Base-by-base conservation (phyloP, 179 eudicot genomes). In the Carnegiea gigantea region DNA sequence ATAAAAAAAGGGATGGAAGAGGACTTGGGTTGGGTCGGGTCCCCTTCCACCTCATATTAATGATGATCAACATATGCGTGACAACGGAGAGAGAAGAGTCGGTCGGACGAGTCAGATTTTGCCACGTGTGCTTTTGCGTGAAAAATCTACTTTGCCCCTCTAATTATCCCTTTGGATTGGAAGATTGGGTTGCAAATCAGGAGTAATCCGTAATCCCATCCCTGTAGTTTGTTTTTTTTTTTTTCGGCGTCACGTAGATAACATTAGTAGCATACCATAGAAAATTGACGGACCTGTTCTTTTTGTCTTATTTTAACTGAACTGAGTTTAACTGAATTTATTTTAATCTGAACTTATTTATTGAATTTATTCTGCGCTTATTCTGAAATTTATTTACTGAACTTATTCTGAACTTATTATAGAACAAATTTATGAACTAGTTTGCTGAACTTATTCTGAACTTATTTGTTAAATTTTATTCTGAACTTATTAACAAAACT, bases 21-120 rank as follows among this genome's bases (percentile, higher is more conserved):
- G 20, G 38, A 24, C 38, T 21, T 24, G 68, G 68, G 18, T 26
- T 9, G 68, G 68, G 28, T 62, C 44, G 36, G 38, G 72, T 36
- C 72, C 72, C 38, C 40, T 67, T 5, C 38, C 72, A 67, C 40
- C 72, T 67, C 26, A 67, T 67, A 28, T 67, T 38, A 67, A 67
- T 67, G 72, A 67, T 67, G 72, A 67, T 67, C 20, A 28, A 67
- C 72, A 67, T 67, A 67, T 67, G 72, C 72, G 72, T 28, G 72
- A 67, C 72, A 67, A 67, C 72, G 72, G 72, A 13, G 72, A 67
- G 18, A 26, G 18, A 28, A 6, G 26, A 14, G 36, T 67, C 72
- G 72, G 72, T 67, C 72, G 40, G 38, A 26, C 72, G 38, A 28
- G 40, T 67, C 40, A 30, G 28, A 67, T 67, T 13, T 28, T 67